Percentiles rank a stretch among this genome's conserved stretches.
Conservation (phyloP, 768 basidiomycete species). For the Glaciozyma antarctica region DNA sequence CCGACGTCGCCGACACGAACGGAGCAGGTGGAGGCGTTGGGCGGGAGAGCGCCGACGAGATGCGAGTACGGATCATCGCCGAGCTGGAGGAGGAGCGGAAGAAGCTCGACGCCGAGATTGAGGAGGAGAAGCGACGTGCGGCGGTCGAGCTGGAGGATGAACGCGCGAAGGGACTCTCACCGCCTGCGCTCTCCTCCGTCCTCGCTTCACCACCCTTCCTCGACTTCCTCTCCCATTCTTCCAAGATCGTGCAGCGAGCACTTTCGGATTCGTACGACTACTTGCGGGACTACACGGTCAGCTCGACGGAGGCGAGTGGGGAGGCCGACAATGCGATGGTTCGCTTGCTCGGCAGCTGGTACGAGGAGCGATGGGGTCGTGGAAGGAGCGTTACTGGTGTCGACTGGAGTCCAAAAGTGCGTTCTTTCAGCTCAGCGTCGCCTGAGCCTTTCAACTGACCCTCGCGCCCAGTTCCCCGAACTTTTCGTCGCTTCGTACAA, state of each 20-base stretch:
- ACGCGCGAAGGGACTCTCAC: slow-evolving; percentile 62
- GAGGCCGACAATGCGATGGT: slow-evolving; percentile 82
- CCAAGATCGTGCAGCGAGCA: slow-evolving; percentile 89
- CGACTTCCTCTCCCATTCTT: slow-evolving; percentile 87
- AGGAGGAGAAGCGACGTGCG: slow-evolving; percentile 70
- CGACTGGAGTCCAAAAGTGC: slow-evolving; percentile 94
- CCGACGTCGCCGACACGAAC: slow-evolving; percentile 47
- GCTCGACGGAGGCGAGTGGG: slow-evolving; percentile 51
- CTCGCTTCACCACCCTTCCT: slow-evolving; percentile 81
- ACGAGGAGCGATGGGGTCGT: slow-evolving; percentile 79
- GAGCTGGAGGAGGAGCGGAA: slow-evolving; percentile 61
- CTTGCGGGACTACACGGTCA: slow-evolving; percentile 89
- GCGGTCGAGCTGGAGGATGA: slow-evolving; percentile 80
- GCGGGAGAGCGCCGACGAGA: slow-evolving; percentile 70
- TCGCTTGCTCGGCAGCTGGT: slow-evolving; percentile 88
- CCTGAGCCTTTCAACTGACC: not conserved
- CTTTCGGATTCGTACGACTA: slow-evolving; percentile 95
- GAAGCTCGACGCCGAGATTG: slow-evolving; percentile 64
- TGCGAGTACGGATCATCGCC: slow-evolving; percentile 57
- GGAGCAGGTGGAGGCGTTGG: slow-evolving; percentile 73
- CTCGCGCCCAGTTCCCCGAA: slow-evolving; percentile 68
- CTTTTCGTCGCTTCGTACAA: slow-evolving; percentile 93
- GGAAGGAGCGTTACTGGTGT: slow-evolving; percentile 91
- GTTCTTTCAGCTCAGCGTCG: slow-evolving; percentile 11
- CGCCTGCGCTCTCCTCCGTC: slow-evolving; percentile 73